Evolutionary conservation across 2,329 filamentous ascomycete genomes (phyloP), one percentile per base, ranked within the genome.

Genomic region (Fusarium miscanthi): DNA sequence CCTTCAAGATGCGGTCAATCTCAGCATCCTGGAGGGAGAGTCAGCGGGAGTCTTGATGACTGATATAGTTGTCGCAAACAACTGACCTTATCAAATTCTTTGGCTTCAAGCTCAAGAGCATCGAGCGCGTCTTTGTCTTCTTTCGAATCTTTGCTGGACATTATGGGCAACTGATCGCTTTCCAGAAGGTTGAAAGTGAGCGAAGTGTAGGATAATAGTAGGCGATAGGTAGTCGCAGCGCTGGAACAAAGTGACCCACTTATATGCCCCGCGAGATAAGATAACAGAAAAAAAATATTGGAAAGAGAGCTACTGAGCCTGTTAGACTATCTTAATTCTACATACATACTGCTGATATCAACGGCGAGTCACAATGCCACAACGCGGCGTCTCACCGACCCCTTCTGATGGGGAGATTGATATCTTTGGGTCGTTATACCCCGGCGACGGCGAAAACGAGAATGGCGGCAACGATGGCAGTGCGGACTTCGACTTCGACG

Each of bases 401-500:
- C 87, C 88, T 65, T 98, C 95, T 54, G 95, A 98, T 83, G 93
- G 91, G 74, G 96, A 97, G 79, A 90, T 97, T 78, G 96, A 99
- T 78, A 98, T 99, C 59, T 90, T 94, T 25, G 91, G 88, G 69
- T 91, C 92, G 5, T 86, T 98, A 16, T 92, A 95, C 77, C 88
- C 90, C 59, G 88, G 87, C 57, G 87, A 89, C 54, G 84, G 87
- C 64, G 86, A 89, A 59, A 84, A 87, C 59, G 85, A 71, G 59
- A 82, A 80, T 64, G 80, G 74, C 58, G 84, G 65, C 62, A 81
- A 80, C 65, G 80, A 73, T 59, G 78, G 67, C 54, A 76, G 75
- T 52, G 80, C 82, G 51, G 86, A 87, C 56, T 84, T 91, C 54
- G 88, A 91, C 73, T 86, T 88, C 43, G 87, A 87, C 58, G 87